Conservation (phyloP, 164 flowering plant genomes). For the Platanus orientalis region DNA sequence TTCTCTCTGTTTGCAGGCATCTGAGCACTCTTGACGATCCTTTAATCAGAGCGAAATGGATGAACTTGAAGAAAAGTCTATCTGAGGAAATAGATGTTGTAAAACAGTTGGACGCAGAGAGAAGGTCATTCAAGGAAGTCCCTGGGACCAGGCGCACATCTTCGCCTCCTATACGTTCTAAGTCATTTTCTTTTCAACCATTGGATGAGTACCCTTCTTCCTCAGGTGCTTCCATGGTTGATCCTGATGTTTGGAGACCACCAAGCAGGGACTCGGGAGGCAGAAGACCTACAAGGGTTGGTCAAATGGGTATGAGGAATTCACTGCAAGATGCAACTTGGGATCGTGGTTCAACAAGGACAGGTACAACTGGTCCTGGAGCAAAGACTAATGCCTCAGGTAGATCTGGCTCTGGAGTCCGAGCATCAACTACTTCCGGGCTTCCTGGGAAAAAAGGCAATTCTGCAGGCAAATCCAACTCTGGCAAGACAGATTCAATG, state of each 20-base stretch:
- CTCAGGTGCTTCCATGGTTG: slow-evolving; percentile 74
- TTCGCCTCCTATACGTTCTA: slow-evolving; percentile 82
- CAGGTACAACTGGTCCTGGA: slow-evolving; percentile 67
- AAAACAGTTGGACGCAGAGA: slow-evolving; percentile 94
- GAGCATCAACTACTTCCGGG: slow-evolving; percentile 52
- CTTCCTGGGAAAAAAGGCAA: slow-evolving; percentile 62
- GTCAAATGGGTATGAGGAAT: slow-evolving; percentile 69
- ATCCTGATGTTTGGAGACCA: slow-evolving; percentile 99
- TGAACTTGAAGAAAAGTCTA: slow-evolving; percentile 84
- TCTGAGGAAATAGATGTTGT: slow-evolving; percentile 91
- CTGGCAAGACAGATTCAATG: slow-evolving; percentile 60
- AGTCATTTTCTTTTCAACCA: slow-evolving; percentile 94
- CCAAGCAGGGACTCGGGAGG: slow-evolving; percentile 68
- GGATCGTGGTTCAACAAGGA: slow-evolving; percentile 70
- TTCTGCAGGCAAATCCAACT: slow-evolving; percentile 47
- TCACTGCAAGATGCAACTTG: slow-evolving; percentile 84
- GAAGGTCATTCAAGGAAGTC: slow-evolving; percentile 76
- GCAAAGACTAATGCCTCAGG: slow-evolving; percentile 58
- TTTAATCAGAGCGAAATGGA: slow-evolving; percentile 83
- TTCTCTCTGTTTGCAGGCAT: slow-evolving; percentile 43
- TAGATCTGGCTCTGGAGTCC: slow-evolving; percentile 57
- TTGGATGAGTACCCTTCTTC: slow-evolving; percentile 97
- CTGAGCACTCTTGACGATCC: slow-evolving; percentile 85
- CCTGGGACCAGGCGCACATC: slow-evolving; percentile 57
- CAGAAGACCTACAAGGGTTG: slow-evolving; percentile 70